A percentile compares a stretch with the other conserved stretches of the same genome.
These are phyloP conservation scores for Nemania abortiva DNA, from an alignment of 2,329 filamentous ascomycete species.

Conservation along the genomic window DNA sequence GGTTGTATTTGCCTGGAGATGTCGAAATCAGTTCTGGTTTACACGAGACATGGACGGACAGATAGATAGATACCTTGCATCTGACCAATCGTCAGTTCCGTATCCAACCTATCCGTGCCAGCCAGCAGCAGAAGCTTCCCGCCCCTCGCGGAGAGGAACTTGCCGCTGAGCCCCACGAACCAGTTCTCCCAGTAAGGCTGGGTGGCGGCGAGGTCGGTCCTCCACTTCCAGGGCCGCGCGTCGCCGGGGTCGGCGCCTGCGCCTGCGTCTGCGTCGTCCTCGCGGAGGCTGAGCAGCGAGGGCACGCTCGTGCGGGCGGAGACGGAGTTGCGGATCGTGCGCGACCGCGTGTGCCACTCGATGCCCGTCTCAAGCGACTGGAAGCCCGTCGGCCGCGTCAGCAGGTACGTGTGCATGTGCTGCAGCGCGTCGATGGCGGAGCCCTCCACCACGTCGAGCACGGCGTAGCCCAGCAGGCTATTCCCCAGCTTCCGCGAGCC, in stretches of 20 bases:
- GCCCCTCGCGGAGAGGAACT: constrained; percentile 85
- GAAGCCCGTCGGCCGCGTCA: constrained; percentile 83
- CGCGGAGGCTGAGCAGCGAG: constrained; percentile 69
- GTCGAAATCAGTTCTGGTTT: background rate
- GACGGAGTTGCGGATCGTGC: constrained; percentile 84
- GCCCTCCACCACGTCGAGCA: constrained; percentile 95
- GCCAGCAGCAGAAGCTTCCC: constrained; percentile 52
- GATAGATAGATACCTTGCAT: constrained; percentile 50
- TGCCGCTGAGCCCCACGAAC: constrained; percentile 88
- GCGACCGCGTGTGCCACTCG: constrained; percentile 91
- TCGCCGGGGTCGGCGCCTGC: constrained; percentile 45
- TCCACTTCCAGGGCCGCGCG: constrained; percentile 79
- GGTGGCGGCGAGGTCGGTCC: constrained; percentile 84
- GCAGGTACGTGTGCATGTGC: constrained; percentile 93
- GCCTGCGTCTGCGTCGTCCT: too few relatives aligned
- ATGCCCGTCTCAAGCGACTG: constrained; percentile 82
- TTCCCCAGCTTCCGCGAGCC: constrained; percentile 73
- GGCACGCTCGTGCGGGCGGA: constrained; percentile 93
- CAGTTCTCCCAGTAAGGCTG: constrained; percentile 94
- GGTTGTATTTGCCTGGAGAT: constrained; percentile 83
- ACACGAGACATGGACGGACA: constrained; percentile 3
- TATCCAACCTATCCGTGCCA: constrained; percentile 52
- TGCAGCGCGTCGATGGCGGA: constrained; percentile 94
- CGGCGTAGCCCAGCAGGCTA: constrained; percentile 84
- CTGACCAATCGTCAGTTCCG: constrained; percentile 53